A percentile compares a stretch with the other conserved stretches of the same genome.
These are phyloP conservation scores for Mesembryanthemum crystallinum DNA, from an alignment of 148 eudicot genomes.

Conservation along the genomic window DNA sequence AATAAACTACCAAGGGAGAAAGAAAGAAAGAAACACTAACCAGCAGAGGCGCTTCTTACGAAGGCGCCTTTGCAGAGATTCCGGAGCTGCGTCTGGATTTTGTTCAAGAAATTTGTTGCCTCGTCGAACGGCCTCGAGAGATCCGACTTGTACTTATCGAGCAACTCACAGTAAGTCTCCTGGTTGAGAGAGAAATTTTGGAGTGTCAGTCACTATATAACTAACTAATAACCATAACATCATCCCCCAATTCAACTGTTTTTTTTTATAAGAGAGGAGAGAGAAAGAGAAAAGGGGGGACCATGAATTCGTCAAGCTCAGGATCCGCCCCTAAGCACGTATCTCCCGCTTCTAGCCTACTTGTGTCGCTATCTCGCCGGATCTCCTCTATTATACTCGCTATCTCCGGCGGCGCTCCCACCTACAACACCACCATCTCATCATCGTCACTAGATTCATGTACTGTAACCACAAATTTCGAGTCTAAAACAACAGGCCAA, in stretches of 20 bases:
- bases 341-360: slow-evolving; percentile 26
- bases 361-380: slow-evolving; percentile 48
- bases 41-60: slow-evolving; percentile 28
- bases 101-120: slow-evolving; percentile 72
- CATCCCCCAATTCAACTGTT: background rate
- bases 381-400: slow-evolving; percentile 67
- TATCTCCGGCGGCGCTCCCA: slow-evolving; percentile 82
- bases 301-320: slow-evolving; percentile 94
- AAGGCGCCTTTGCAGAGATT: slow-evolving; percentile 64
- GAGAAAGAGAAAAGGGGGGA: slow-evolving; percentile 9
- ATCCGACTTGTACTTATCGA: slow-evolving; percentile 79
- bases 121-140: slow-evolving; percentile 87
- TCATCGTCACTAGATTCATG: too few species aligned
- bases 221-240: slow-evolving; percentile 18
- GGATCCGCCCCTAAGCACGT: slow-evolving; percentile 72
- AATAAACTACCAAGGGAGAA: background rate
- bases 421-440: too few species aligned
- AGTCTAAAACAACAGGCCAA: too few species aligned
- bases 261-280: background rate
- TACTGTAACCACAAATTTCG: too few species aligned
- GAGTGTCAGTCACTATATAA: background rate
- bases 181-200: slow-evolving; percentile 20
- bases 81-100: slow-evolving; percentile 57
- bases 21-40: background rate
- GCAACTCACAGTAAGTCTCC: slow-evolving; percentile 73